Evolutionary conservation across 2,329 filamentous ascomycete species (phyloP).

Genomic region (Fusarium miscanthi): DNA sequence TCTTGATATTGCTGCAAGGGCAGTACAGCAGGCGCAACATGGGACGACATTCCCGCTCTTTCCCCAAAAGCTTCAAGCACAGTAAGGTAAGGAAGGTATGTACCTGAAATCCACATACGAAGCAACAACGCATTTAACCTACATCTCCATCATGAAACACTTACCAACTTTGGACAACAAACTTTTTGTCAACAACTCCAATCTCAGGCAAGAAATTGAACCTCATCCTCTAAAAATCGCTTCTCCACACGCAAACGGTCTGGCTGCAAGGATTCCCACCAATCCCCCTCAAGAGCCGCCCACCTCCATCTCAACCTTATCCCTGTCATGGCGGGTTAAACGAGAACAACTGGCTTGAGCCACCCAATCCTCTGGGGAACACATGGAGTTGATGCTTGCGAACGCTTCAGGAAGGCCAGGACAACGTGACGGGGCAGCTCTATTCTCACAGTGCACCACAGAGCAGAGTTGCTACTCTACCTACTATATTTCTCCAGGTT

Average conservation of each 20-base stretch:
- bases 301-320: constrained; percentile 29
- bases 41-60: constrained; percentile 18
- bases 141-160: constrained; percentile 2
- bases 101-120: constrained; percentile 8
- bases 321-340: constrained; percentile 24
- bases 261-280: constrained; percentile 30
- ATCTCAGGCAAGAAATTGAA: constrained; percentile 21
- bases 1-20: constrained; percentile 9
- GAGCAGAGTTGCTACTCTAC: not conserved
- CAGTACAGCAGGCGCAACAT: constrained; percentile 8
- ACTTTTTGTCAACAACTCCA: not conserved
- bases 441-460: not conserved
- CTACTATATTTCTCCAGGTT: constrained; percentile 15
- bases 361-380: constrained; percentile 23
- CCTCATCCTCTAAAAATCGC: constrained; percentile 20
- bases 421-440: not conserved
- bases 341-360: constrained; percentile 35
- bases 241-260: constrained; percentile 35
- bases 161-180: constrained; percentile 3
- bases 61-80: constrained; percentile 1
- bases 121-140: constrained; percentile 20
- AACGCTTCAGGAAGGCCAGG: constrained; percentile 14
- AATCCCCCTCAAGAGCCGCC: constrained; percentile 24
- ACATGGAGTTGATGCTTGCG: constrained; percentile 15
- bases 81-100: not conserved